Percentiles rank a stretch among this genome's conserved stretches.
These are phyloP conservation scores for Pythium graminicola DNA, from an alignment of 352 stramenopile genomes.

Conservation along the genomic window DNA sequence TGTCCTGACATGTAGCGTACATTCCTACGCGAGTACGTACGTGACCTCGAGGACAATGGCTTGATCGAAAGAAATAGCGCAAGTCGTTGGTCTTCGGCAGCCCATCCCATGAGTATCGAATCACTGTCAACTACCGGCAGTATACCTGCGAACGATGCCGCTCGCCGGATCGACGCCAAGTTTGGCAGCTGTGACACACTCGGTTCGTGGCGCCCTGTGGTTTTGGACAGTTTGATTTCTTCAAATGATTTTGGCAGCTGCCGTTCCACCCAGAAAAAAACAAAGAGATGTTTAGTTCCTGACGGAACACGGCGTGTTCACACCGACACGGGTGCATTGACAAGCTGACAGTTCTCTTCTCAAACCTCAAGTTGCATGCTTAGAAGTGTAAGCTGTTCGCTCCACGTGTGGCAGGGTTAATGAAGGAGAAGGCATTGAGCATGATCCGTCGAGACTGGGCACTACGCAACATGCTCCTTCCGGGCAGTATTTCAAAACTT, in stretches of 20 bases:
- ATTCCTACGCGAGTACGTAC: conserved; percentile 16
- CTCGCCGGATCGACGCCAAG: conserved; percentile 18
- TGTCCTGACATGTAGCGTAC: conserved; percentile 11
- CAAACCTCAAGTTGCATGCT: conserved; percentile 18
- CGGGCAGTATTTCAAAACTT: conserved; percentile 16
- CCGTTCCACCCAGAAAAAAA: not conserved
- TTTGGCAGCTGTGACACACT: conserved; percentile 7
- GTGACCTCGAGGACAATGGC: conserved; percentile 14
- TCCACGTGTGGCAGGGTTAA: conserved; percentile 13
- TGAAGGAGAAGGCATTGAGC: not conserved
- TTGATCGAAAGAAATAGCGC: conserved; percentile 12
- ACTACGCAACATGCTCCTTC: not conserved
- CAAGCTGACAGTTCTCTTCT: not conserved
- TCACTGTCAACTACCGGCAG: conserved; percentile 17
- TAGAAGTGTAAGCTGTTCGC: conserved; percentile 12
- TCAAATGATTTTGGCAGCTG: conserved; percentile 22
- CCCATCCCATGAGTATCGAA: conserved; percentile 13
- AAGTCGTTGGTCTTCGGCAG: conserved; percentile 13
- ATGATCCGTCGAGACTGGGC: conserved; percentile 2
- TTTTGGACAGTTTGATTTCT: conserved; percentile 19
- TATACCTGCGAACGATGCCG: conserved; percentile 12
- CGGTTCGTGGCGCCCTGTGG: conserved; percentile 6
- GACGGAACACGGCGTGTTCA: conserved; percentile 18
- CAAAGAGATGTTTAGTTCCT: conserved; percentile 22
- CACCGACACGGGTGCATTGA: conserved; percentile 18